Conservation (phyloP, 2,329 filamentous ascomycete genomes). For the Colletotrichum salicis region DNA sequence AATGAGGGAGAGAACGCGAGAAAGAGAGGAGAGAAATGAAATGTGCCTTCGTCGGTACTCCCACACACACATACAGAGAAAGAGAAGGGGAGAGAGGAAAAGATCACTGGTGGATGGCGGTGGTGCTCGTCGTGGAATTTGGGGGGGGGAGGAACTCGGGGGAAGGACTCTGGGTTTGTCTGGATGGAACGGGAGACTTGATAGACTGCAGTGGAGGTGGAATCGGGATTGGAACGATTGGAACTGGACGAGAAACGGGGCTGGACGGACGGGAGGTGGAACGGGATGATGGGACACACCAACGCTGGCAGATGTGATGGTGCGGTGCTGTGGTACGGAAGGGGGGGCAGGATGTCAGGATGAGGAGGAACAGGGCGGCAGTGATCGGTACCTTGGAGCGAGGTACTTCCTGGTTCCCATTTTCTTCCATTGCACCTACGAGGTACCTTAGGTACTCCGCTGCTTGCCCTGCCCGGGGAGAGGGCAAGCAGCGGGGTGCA, state of each 20-base stretch:
- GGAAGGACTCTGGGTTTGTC: neutral
- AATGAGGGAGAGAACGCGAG: neutral
- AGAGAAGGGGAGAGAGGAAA: neutral
- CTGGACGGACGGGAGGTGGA: conserved; percentile 3
- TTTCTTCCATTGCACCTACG: neutral
- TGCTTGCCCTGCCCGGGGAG: no score
- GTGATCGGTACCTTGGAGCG: neutral
- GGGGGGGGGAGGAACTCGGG: conserved; percentile 12
- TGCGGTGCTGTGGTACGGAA: neutral
- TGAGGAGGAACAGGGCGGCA: neutral
- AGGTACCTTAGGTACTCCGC: no score
- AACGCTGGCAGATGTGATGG: conserved; percentile 3
- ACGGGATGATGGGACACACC: conserved; percentile 9
- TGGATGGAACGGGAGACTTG: neutral
- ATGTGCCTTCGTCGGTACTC: conserved; percentile 7
- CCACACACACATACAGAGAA: neutral
- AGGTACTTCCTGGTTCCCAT: neutral
- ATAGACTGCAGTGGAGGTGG: neutral
- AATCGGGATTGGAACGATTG: conserved; percentile 10
- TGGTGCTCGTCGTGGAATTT: conserved; percentile 30
- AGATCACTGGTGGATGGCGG: neutral
- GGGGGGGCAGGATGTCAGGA: neutral
- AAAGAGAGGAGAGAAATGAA: neutral
- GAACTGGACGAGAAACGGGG: conserved; percentile 3
- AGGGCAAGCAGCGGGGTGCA: neutral